Base-by-base conservation (phyloP, 2,329 filamentous ascomycete species). In the Drechslerella dactyloides region DNA sequence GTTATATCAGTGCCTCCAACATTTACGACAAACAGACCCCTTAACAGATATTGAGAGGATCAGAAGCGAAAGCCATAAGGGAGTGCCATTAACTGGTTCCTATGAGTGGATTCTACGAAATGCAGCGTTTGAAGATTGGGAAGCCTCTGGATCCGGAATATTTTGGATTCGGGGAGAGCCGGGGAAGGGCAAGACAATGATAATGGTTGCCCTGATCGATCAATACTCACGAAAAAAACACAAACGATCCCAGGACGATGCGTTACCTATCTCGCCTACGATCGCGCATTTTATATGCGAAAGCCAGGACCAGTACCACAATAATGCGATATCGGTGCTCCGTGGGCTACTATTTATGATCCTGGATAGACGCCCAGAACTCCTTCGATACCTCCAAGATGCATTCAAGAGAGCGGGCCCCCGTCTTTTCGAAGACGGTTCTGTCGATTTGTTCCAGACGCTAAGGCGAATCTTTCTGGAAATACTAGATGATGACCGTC, bases 101-200 rank as follows among this genome's bases (percentile, higher is more conserved):
- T 55, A 37, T 19, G 52, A 55, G 37, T 55, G 52, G 52, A 23
- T 53, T 11, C n/a, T 53, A 33, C 51, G 27, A 19, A 24, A 24
- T 30, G 15, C 23, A 53, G 24, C 21, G 2, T n/a, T 53, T 11
- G 30, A 30, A 10, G 15, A n/a, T 8, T 7, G 2, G 17, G 46
- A 51, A 2, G 19, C 46, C 8, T 42, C 10, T 19, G 19, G 19
- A 8, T 11, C 15, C 8, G 23, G 46, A 17, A 13, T 51, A 23
- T 30, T 53, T 4, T n/a, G 21, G 19, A n/a, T 30, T 27, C 13
- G 13, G 27, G 23, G 50, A 30, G 23, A 53, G 10, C 50, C 23
- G 15, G 23, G 50, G 4, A 53, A 24, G 27, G 50, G 46, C 46
- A 51, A 53, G 24, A 53, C 23, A 8, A 42, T 42, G 37, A 42